A percentile compares a stretch with the other conserved stretches of the same genome.
phyloP scores from a whole-genome alignment of 1,139 yeast species.

The Protomyces lactucae-debilis region DNA sequence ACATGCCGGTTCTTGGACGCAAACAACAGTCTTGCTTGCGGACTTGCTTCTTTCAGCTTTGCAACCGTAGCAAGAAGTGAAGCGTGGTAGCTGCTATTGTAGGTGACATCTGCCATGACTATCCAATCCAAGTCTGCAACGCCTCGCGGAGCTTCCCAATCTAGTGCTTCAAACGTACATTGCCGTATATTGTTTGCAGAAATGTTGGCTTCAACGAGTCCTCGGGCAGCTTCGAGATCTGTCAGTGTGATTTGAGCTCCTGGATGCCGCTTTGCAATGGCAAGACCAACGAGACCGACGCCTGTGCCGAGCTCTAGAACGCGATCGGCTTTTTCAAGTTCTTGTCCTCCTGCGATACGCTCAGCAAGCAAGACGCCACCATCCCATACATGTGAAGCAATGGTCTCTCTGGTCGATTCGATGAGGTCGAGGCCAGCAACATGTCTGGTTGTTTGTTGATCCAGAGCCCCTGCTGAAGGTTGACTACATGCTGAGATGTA shows the following conservation, averaged over 20 bases:
- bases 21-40: neutral
- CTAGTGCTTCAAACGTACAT: conserved; percentile 1
- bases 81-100: conserved; percentile 11
- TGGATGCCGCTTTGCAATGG: neutral
- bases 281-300: conserved; percentile 8
- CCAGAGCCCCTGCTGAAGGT: neutral
- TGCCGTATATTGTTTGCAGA: neutral
- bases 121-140: neutral
- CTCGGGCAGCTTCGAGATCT: conserved; percentile 5
- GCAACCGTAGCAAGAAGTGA: neutral
- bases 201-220: neutral
- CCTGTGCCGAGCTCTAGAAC: conserved; percentile 20
- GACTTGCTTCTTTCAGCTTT: neutral
- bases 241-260: neutral
- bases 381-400: conserved; percentile 24
- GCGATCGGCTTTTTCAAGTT: neutral
- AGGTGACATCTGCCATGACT: conserved; percentile 22
- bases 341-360: neutral
- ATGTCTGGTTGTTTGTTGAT: neutral
- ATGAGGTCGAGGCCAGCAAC: neutral
- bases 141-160: neutral
- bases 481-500: neutral
- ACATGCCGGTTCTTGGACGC: conserved; percentile 17
- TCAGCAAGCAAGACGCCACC: conserved; percentile 6
- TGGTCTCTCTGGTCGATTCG: conserved; percentile 12